These are phyloP conservation scores for Hanseniaspora opuntiae DNA, from an alignment of 805 yeast genomes.

Conservation along the genomic window DNA sequence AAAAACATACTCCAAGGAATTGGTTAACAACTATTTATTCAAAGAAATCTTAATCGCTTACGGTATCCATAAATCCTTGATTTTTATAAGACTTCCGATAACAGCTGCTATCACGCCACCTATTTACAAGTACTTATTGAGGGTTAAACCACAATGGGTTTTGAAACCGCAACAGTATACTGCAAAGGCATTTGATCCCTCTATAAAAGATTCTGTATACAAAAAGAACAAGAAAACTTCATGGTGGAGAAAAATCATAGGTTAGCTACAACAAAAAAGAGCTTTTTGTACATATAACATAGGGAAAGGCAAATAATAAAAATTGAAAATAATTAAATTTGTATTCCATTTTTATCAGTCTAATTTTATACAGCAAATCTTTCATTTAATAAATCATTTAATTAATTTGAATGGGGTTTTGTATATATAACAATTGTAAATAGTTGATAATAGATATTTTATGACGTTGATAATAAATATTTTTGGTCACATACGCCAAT, in stretches of 20 bases:
- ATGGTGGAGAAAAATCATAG: slow-evolving; percentile 24
- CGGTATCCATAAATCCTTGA: slow-evolving; percentile 78
- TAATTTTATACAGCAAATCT: no score
- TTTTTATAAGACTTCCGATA: slow-evolving; percentile 72
- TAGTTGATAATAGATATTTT: no score
- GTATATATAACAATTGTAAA: no score
- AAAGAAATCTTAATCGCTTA: slow-evolving; percentile 86
- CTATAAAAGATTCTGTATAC: slow-evolving; percentile 26
- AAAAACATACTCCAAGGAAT: not conserved
- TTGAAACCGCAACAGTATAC: slow-evolving; percentile 33
- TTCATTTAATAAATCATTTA: no score
- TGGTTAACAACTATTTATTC: slow-evolving; percentile 32
- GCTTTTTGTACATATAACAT: no score
- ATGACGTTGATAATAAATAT: no score
- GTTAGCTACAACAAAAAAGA: slow-evolving; percentile 15
- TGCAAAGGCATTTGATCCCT: slow-evolving; percentile 31
- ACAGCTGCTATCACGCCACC: slow-evolving; percentile 87
- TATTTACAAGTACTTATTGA: slow-evolving; percentile 48
- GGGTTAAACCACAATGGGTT: slow-evolving; percentile 55
- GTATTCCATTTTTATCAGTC: no score
- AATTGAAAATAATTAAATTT: no score
- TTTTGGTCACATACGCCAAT: no score
- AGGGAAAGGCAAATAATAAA: no score
- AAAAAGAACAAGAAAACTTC: slow-evolving; percentile 26
- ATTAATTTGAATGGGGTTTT: no score